Percentiles rank a stretch among this genome's conserved stretches.
phyloP scores from a whole-genome alignment of 2,329 filamentous ascomycete genomes.

The Phaeomoniella chlamydospora region DNA sequence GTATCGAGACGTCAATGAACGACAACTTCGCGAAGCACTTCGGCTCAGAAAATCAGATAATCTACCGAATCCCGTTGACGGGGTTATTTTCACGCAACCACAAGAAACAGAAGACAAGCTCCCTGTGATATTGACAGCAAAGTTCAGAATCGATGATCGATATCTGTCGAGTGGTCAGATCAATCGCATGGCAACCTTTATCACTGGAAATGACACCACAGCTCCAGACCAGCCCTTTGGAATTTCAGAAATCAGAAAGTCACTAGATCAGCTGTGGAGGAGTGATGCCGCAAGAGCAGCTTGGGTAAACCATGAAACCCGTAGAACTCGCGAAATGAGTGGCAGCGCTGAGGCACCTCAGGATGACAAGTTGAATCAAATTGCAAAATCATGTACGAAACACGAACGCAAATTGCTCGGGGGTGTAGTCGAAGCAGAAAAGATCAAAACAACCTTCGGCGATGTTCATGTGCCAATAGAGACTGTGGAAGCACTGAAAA shows the following conservation, averaged over 20 bases:
- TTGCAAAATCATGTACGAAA: slow-evolving; percentile 1
- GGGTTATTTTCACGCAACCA: not conserved
- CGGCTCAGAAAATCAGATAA: not conserved
- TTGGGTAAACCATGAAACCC: not conserved
- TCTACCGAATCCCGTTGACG: not conserved
- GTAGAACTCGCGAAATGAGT: not conserved
- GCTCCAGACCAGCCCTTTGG: not conserved
- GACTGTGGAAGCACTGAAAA: slow-evolving; percentile 76
- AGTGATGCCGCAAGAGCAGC: not conserved
- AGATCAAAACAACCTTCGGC: slow-evolving; percentile 73
- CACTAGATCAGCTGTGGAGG: not conserved
- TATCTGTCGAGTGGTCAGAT: not conserved
- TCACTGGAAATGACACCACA: not conserved
- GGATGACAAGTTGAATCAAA: not conserved
- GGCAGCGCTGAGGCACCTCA: not conserved
- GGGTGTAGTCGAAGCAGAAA: slow-evolving; percentile 67
- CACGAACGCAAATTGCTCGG: slow-evolving; percentile 69
- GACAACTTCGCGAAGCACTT: not conserved
- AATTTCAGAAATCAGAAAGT: not conserved
- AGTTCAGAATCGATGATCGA: not conserved
- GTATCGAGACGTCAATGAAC: not conserved
- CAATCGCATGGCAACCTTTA: not conserved
- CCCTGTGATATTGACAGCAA: not conserved
- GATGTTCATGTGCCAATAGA: slow-evolving; percentile 73
- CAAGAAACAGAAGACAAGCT: not conserved